Conservation (phyloP, 176 grass and related monocot species). For the Aegilops longissima region DNA sequence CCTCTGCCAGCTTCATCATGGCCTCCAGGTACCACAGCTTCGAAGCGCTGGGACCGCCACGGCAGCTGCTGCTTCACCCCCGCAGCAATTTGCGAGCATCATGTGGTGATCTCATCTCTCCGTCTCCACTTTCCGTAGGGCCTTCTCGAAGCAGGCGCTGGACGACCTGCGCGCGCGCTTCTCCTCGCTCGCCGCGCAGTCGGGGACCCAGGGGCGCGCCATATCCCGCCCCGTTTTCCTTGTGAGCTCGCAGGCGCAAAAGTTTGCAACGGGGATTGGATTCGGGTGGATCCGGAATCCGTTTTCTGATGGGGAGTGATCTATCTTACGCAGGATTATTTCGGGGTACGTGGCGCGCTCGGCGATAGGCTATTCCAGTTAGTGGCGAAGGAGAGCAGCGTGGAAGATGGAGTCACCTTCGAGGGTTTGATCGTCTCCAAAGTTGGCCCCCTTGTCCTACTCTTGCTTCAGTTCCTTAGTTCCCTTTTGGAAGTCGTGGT, state of each 20-base stretch:
- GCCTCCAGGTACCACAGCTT: slow-evolving; percentile 48
- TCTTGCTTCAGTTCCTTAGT: neutral
- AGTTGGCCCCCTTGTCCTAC: slow-evolving; percentile 38
- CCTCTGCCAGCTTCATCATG: slow-evolving; percentile 41
- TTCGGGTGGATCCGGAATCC: slow-evolving; percentile 19
- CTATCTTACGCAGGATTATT: slow-evolving; percentile 59
- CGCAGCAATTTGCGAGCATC: neutral
- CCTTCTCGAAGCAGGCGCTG: slow-evolving; percentile 85
- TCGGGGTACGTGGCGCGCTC: slow-evolving; percentile 48
- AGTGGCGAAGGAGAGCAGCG: slow-evolving; percentile 53
- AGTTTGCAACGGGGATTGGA: neutral
- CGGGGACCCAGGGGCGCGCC: slow-evolving; percentile 51
- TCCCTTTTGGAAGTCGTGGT: too few relatives aligned
- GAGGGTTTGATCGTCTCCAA: slow-evolving; percentile 77
- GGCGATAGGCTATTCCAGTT: slow-evolving; percentile 75
- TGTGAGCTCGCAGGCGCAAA: slow-evolving; percentile 27
- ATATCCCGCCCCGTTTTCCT: slow-evolving; percentile 70
- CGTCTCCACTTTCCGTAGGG: slow-evolving; percentile 30
- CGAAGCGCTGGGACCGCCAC: neutral
- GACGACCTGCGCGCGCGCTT: slow-evolving; percentile 65
- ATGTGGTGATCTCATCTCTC: neutral
- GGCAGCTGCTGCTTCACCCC: neutral
- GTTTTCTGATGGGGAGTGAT: neutral
- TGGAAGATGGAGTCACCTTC: slow-evolving; percentile 55
- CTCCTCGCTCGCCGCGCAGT: slow-evolving; percentile 61